Evolutionary conservation across 306 rosid genomes (phyloP).

Genomic region (Abrus pulchellus): DNA sequence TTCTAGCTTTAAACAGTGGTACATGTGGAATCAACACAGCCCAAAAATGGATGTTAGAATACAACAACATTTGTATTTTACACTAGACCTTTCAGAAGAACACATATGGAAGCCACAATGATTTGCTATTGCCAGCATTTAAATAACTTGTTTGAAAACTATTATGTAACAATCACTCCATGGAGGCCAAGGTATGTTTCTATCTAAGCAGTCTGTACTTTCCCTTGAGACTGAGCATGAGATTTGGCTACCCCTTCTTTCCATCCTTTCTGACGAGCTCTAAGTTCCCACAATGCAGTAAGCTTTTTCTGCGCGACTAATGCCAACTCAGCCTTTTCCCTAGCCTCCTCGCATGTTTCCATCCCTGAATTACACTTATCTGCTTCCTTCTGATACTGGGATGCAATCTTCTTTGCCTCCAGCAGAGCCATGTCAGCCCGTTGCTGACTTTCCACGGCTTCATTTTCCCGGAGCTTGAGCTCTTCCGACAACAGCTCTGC

Average conservation of each 20-base stretch:
- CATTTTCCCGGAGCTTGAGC: constrained; percentile 80
- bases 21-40: constrained; percentile 42
- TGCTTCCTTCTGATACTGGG: constrained; percentile 97
- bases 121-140: constrained; percentile 41
- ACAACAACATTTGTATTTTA: constrained; percentile 48
- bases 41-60: constrained; percentile 48
- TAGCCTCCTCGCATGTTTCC: constrained; percentile 97
- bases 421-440: constrained; percentile 93
- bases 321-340: constrained; percentile 88
- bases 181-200: constrained; percentile 29
- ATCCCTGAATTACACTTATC: constrained; percentile 99
- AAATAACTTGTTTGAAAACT: constrained; percentile 41
- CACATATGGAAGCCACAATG: constrained; percentile 34
- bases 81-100: constrained; percentile 52
- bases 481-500: constrained; percentile 91
- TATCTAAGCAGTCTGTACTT: constrained; percentile 66
- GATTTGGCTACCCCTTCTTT: constrained; percentile 81
- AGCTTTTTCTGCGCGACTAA: constrained; percentile 75
- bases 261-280: constrained; percentile 99
- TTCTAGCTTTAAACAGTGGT: constrained; percentile 38
- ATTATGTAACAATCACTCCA: constrained; percentile 48
- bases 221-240: constrained; percentile 63
- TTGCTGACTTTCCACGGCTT: constrained; percentile 76
- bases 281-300: constrained; percentile 85
- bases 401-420: constrained; percentile 95